Percentiles rank a stretch among this genome's conserved stretches.
Evolutionary conservation across 345 rosid genomes (phyloP).

Genomic region (Camelina laxa): DNA sequence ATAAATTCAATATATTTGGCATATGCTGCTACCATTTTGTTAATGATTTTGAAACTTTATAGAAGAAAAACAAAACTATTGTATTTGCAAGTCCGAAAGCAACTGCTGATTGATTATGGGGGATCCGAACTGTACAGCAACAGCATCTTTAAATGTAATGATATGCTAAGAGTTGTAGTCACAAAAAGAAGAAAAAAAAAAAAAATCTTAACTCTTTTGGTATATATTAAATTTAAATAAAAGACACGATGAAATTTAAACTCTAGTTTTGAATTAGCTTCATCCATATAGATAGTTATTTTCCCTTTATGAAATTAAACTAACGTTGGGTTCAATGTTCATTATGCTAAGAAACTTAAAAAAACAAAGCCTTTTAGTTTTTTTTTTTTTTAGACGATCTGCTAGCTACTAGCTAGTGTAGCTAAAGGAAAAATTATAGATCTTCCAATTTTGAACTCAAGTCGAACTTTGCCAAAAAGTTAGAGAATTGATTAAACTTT

Average conservation of each 20-base stretch:
- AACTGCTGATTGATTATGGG: neutral
- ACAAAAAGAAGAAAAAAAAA: no score
- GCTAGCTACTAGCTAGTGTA: neutral
- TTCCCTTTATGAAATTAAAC: no score
- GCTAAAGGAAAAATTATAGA: neutral
- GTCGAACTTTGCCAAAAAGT: neutral
- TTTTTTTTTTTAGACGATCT: neutral
- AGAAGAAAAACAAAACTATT: neutral
- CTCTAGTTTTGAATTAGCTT: no score
- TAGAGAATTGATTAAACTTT: neutral
- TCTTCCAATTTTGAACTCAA: neutral
- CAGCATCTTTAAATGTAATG: neutral
- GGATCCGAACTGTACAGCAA: neutral
- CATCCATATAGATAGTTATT: no score
- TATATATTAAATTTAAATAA: neutral
- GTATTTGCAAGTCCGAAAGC: conserved; percentile 8
- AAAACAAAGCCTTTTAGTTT: no score
- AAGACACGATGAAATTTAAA: neutral
- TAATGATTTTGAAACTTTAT: neutral
- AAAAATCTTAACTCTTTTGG: no score
- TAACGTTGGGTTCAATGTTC: no score
- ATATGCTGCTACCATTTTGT: neutral
- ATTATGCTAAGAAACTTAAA: no score
- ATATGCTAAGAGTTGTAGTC: neutral
- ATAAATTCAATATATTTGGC: conserved; percentile 31